These are phyloP conservation scores for Euptelea pleiosperma DNA, from an alignment of 164 flowering plant species.

Conservation along the genomic window DNA sequence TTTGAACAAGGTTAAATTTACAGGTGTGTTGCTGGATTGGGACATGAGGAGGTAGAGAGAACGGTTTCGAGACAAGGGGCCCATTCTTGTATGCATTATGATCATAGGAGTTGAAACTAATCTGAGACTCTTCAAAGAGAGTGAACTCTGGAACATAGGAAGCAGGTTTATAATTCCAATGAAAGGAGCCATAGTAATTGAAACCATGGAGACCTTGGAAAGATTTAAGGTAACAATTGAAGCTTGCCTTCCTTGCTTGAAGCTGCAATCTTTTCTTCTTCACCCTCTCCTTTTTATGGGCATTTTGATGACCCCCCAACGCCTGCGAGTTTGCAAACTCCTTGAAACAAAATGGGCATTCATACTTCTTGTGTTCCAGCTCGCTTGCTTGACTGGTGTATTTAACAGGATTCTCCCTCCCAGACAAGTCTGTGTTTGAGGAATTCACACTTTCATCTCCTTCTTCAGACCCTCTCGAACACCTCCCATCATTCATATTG, in stretches of 20 bases:
- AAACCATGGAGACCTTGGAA: slow-evolving; percentile 18
- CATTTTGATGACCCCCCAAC: slow-evolving; percentile 87
- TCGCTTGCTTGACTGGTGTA: slow-evolving; percentile 7
- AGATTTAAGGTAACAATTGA: slow-evolving; percentile 55
- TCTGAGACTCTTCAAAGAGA: slow-evolving; percentile 42
- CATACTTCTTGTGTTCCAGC: slow-evolving; percentile 45
- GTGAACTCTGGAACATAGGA: slow-evolving; percentile 25
- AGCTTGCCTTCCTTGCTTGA: slow-evolving; percentile 62
- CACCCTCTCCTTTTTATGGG: slow-evolving; percentile 83
- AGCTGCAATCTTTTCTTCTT: slow-evolving; percentile 72
- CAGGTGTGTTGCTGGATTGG: slow-evolving; percentile 21
- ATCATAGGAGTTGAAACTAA: slow-evolving; percentile 39
- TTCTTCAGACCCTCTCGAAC: slow-evolving; percentile 11
- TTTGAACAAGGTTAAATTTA: slow-evolving; percentile 22
- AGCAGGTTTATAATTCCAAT: slow-evolving; percentile 39
- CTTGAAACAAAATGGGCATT: slow-evolving; percentile 70
- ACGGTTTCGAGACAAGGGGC: slow-evolving; percentile 12
- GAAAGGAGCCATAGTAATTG: slow-evolving; percentile 16
- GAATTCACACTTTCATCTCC: slow-evolving; percentile 57
- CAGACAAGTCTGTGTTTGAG: slow-evolving; percentile 30
- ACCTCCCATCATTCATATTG: slow-evolving; percentile 11
- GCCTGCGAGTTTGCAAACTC: slow-evolving; percentile 80
- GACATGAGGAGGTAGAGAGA: slow-evolving; percentile 8
- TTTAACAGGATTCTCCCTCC: slow-evolving; percentile 12
- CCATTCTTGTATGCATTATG: slow-evolving; percentile 11